phyloP scores from a whole-genome alignment of 2,329 filamentous ascomycete genomes.

The Plectosphaerella cucumerina region DNA sequence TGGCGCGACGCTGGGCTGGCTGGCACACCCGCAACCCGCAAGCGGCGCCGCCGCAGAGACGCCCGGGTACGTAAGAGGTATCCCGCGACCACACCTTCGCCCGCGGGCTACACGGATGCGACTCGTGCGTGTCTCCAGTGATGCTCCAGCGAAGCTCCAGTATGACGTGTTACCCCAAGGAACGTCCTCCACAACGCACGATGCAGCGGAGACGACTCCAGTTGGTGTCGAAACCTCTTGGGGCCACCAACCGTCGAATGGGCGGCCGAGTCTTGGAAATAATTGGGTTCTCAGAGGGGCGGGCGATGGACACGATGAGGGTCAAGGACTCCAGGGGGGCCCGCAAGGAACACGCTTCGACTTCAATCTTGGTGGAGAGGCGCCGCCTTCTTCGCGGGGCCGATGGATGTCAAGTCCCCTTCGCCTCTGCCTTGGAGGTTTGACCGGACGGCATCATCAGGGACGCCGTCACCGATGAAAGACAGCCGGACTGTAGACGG shows the following conservation, averaged over 20 bases:
- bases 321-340: background rate
- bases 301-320: background rate
- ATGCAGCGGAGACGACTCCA: too few species aligned
- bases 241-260: background rate
- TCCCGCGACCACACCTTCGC: background rate
- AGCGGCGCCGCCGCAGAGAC: too few species aligned
- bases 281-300: background rate
- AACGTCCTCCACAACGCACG: background rate
- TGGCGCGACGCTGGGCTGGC: too few species aligned
- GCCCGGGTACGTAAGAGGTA: constrained; percentile 2
- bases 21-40: too few species aligned
- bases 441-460: too few species aligned
- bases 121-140: background rate
- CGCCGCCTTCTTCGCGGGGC: background rate
- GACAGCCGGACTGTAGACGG: too few species aligned
- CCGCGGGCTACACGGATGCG: background rate
- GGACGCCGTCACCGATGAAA: too few species aligned
- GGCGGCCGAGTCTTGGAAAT: background rate
- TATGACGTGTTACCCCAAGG: background rate
- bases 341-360: too few species aligned
- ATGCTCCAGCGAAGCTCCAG: background rate
- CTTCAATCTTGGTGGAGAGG: background rate
- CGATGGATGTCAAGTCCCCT: background rate
- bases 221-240: too few species aligned
- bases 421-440: too few species aligned